phyloP scores from a whole-genome alignment of 2,329 filamentous ascomycete genomes.

The Allantophomopsis cytisporea region DNA sequence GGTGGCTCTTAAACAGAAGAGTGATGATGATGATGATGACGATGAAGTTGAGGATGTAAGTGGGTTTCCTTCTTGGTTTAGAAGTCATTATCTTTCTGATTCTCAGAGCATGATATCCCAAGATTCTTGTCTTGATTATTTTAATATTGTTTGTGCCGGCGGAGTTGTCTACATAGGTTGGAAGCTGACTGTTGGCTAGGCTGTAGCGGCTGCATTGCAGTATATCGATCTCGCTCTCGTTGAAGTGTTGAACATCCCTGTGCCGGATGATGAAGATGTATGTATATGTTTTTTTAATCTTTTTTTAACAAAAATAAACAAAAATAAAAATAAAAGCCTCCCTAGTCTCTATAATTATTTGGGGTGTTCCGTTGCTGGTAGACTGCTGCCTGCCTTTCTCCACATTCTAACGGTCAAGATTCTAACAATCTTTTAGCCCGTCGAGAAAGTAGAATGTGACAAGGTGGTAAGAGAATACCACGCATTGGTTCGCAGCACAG shows the following conservation, averaged over 20 bases:
- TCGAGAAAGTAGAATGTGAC: slow-evolving; percentile 3
- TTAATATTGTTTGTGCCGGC: no score
- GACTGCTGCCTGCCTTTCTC: not conserved
- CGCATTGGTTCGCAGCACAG: slow-evolving; percentile 12
- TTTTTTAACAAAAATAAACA: no score
- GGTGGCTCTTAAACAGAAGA: not conserved
- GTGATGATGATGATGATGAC: slow-evolving; percentile 4
- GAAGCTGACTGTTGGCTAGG: not conserved
- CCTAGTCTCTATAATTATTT: not conserved
- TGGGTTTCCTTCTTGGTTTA: slow-evolving; percentile 4
- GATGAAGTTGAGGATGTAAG: slow-evolving; percentile 13
- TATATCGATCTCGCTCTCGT: slow-evolving; percentile 1
- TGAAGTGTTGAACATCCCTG: slow-evolving; percentile 4
- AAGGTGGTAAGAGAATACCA: slow-evolving; percentile 11
- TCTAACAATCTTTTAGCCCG: not conserved
- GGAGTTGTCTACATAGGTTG: no score
- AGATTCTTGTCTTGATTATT: no score
- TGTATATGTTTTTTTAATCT: not conserved
- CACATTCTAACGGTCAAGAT: not conserved
- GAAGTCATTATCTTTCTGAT: not conserved
- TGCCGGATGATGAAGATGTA: not conserved
- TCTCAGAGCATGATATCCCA: no score
- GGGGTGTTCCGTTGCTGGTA: not conserved
- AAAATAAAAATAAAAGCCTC: no score
- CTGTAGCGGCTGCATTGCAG: slow-evolving; percentile 1